Evolutionary conservation across 2,329 filamentous ascomycete genomes (phyloP), one percentile per base, ranked within the genome.

Genomic region (Epichloe scottii): DNA sequence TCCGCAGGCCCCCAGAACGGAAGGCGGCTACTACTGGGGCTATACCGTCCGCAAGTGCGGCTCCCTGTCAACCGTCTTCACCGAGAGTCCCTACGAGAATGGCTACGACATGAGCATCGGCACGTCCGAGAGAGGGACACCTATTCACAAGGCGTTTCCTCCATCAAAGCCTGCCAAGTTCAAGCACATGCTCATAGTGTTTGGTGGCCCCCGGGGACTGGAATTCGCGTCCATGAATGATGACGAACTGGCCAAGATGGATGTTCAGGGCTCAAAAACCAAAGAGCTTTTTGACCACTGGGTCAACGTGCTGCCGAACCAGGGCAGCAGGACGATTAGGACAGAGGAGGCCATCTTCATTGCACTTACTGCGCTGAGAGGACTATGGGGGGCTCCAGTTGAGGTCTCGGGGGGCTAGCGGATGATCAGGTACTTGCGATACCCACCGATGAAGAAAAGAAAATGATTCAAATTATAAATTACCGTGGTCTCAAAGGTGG

Each of bases 11-110:
- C 89, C 89, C 1, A 77, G 88, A 52, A 84, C 85, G 49, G 81
- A 89, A 56, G 79, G 73, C 1, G 89, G 89, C 0, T 93, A 89
- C 67, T 94, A 90, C 68, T 95, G 89, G 88, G 89, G 89, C 44
- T 95, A 85, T 65, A 76, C 71, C 8, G 80, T 89, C 3, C 79
- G 89, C 26, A 79, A 76, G 54, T 82, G 82, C 37, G 60, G 67
- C 4, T 83, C 79, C 3, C 74, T 95, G 5, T 85, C 85, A 5
- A 71, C 76, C 5, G 80, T 94, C 7, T 89, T 91, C 60, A 89
- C 87, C 4, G 87, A 90, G 63, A 83, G 80, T 57, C 76, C 80
- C 0, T 89, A 79, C 62, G 80, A 86, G 51, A 81, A 79, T 44
- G 89, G 89, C 12, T 95, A 95, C 66, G 87, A 94, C 66, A 59